These are phyloP conservation scores for Marasmius tenuissimus DNA, from an alignment of 1,284 basidiomycete species.

Conservation along the genomic window DNA sequence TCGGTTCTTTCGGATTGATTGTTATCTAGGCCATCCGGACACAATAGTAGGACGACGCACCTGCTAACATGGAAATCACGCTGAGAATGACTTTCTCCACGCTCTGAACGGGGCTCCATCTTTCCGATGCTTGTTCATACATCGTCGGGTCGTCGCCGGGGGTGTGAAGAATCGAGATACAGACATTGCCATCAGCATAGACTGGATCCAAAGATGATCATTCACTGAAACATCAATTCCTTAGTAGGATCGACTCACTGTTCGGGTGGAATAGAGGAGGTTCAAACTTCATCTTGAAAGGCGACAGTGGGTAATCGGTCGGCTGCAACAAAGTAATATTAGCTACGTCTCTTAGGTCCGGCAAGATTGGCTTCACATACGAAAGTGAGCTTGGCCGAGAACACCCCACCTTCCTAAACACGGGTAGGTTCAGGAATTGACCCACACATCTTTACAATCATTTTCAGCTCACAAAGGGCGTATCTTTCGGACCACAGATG, in stretches of 20 bases:
- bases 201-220: conserved; percentile 42
- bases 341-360: conserved; percentile 1
- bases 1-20: conserved; percentile 72
- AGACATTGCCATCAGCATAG: conserved; percentile 94
- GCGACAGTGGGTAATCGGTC: conserved; percentile 89
- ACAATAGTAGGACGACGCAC: conserved; percentile 37
- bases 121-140: conserved; percentile 93
- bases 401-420: conserved; percentile 90
- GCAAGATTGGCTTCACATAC: conserved; percentile 48
- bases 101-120: conserved; percentile 97
- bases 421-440: neutral
- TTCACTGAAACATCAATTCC: neutral
- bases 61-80: conserved; percentile 98
- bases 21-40: conserved; percentile 8
- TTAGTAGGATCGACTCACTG: conserved; percentile 52
- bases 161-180: conserved; percentile 97
- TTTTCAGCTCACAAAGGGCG: conserved; percentile 77
- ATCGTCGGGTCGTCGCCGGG: conserved; percentile 93
- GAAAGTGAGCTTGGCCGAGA: conserved; percentile 90
- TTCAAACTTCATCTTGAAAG: conserved; percentile 98
- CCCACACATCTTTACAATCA: neutral
- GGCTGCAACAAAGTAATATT: conserved; percentile 51
- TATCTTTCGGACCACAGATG: conserved; percentile 95
- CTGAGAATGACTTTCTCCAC: conserved; percentile 96
- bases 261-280: conserved; percentile 98